Conservation (phyloP, 495 filamentous ascomycete genomes). For the Penicillium simplicissimum region DNA sequence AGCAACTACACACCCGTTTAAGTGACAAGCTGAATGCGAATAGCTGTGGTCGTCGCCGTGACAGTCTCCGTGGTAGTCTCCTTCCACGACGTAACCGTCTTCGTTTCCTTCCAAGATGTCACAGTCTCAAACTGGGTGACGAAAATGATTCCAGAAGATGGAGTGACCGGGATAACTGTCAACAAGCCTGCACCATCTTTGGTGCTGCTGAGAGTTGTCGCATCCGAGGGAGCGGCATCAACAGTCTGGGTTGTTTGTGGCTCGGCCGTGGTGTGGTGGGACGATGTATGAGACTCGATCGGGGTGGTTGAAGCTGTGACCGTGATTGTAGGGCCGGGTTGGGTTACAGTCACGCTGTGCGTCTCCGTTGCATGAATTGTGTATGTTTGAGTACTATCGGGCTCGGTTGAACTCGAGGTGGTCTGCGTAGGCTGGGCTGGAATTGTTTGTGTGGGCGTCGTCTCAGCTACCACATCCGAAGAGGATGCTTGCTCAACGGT, state of each 20-base stretch:
- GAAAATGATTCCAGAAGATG: constrained; percentile 11
- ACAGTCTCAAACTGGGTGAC: constrained; percentile 15
- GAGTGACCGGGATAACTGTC: constrained; percentile 15
- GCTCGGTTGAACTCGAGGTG: neutral
- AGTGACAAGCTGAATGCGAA: neutral
- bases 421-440: neutral
- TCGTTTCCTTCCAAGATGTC: constrained; percentile 11
- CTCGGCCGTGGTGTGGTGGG: neutral
- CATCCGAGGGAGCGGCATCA: neutral
- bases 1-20: neutral
- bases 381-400: constrained; percentile 3
- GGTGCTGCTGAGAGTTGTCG: neutral
- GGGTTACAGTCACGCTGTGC: constrained; percentile 12
- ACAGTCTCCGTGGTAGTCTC: constrained; percentile 20
- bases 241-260: neutral
- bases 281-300: neutral
- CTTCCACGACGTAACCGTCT: constrained; percentile 17
- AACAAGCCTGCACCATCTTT: constrained; percentile 3
- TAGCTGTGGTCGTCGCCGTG: constrained; percentile 19
- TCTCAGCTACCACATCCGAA: neutral
- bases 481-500: neutral
- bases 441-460: neutral
- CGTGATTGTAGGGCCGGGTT: constrained; percentile 10
- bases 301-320: constrained; percentile 8
- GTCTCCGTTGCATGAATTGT: constrained; percentile 12